Evolutionary conservation across 2,329 filamentous ascomycete genomes (phyloP).

Genomic region (Paracoccidioides lutzii): DNA sequence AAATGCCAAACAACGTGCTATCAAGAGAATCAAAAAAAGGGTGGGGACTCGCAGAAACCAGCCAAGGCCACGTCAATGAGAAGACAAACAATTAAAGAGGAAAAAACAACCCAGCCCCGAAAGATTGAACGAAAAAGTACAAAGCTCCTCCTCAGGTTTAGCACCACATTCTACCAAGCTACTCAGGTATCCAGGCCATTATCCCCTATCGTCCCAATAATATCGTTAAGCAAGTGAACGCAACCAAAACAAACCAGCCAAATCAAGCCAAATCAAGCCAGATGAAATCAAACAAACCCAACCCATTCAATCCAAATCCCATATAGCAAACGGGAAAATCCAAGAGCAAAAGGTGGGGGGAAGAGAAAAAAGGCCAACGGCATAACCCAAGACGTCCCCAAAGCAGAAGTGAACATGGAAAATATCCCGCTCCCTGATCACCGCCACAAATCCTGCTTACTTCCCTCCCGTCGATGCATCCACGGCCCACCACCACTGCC

Average conservation of each 20-base stretch:
- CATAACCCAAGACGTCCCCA: neutral
- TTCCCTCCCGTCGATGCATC: constrained; percentile 16
- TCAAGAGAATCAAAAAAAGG: neutral
- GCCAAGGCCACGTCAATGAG: neutral
- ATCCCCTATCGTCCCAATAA: no score
- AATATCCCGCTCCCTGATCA: constrained; percentile 9
- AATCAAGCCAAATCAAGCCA: neutral
- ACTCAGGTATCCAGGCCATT: neutral
- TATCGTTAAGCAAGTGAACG: neutral
- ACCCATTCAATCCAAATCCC: neutral
- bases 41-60: neutral
- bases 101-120: neutral
- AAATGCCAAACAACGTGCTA: neutral
- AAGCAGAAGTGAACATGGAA: neutral
- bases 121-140: neutral
- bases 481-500: constrained; percentile 10
- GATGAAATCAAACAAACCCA: neutral
- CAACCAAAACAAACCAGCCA: neutral
- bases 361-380: neutral
- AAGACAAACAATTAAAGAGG: neutral
- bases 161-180: neutral
- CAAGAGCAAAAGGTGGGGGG: constrained; percentile 21
- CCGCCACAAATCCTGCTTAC: constrained; percentile 28
- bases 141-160: neutral
- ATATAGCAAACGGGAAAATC: constrained; percentile 15